Percentiles rank a stretch among this genome's conserved stretches.
Evolutionary conservation across 495 filamentous ascomycete genomes (phyloP).

Genomic region (Tirmania nivea): DNA sequence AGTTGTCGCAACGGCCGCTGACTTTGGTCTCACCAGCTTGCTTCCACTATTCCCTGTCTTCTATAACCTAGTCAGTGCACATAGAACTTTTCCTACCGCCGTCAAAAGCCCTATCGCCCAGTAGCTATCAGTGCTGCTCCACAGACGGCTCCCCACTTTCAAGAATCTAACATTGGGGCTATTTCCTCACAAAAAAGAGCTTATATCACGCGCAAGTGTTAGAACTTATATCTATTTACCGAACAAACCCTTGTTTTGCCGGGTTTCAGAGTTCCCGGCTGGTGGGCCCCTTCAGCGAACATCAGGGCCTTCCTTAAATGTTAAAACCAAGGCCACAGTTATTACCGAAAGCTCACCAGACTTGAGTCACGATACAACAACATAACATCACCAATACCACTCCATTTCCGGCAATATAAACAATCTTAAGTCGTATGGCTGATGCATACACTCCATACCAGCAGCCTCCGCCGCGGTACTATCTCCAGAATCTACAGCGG

Average conservation of each 20-base stretch:
- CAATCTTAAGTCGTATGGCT: constrained; percentile 12
- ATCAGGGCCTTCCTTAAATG: background rate
- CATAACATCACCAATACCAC: background rate
- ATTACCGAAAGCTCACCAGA: background rate
- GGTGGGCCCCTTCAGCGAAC: background rate
- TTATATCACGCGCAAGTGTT: no score
- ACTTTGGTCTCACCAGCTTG: background rate
- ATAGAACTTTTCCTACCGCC: background rate
- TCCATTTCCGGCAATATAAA: no score
- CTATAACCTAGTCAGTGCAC: background rate
- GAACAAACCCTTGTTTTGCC: background rate
- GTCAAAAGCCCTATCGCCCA: no score
- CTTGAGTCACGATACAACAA: background rate
- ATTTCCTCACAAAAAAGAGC: no score
- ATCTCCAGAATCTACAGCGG: constrained; percentile 2
- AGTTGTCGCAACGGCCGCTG: no score
- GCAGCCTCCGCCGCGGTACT: constrained; percentile 8
- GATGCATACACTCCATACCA: constrained; percentile 21
- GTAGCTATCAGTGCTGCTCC: no score
- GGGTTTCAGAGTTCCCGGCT: background rate
- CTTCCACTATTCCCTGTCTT: background rate
- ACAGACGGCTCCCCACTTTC: no score
- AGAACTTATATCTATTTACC: no score
- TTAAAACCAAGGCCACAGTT: background rate
- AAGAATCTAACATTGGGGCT: no score